Evolutionary conservation across 75 land plant genomes (phyloP).

Genomic region (Ceratopteris richardii): DNA sequence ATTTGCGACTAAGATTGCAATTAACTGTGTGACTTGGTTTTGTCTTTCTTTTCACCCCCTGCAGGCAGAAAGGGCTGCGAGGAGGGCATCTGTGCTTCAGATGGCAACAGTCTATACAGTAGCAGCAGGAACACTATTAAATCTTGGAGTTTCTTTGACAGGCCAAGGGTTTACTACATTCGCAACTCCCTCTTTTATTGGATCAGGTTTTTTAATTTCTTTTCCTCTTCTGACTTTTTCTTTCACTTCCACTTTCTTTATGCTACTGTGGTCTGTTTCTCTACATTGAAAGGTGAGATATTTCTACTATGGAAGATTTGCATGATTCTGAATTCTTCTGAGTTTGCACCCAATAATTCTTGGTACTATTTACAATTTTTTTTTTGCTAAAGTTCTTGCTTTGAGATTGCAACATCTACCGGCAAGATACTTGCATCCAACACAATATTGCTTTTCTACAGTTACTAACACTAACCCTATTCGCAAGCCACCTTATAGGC

Average conservation of each 20-base stretch:
- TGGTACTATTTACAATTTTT: neutral
- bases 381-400: neutral
- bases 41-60: no score
- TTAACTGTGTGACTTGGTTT: no score
- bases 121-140: conserved; percentile 56
- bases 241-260: no score
- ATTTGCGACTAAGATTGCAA: no score
- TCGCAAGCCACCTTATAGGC: no score
- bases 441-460: no score
- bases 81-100: conserved; percentile 74
- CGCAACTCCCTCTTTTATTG: conserved; percentile 67
- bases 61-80: conserved; percentile 94
- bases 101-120: conserved; percentile 82
- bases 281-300: neutral
- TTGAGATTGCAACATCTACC: no score
- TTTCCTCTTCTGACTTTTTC: neutral
- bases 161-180: conserved; percentile 54
- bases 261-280: no score
- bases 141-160: conserved; percentile 63
- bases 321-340: neutral
- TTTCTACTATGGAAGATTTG: neutral
- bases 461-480: no score
- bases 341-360: neutral
- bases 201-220: conserved; percentile 52
- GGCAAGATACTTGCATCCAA: no score